Percentiles rank a stretch among this genome's conserved stretches.
phyloP scores from a whole-genome alignment of 1,139 yeast genomes.

The Ogataea hybrid region DNA sequence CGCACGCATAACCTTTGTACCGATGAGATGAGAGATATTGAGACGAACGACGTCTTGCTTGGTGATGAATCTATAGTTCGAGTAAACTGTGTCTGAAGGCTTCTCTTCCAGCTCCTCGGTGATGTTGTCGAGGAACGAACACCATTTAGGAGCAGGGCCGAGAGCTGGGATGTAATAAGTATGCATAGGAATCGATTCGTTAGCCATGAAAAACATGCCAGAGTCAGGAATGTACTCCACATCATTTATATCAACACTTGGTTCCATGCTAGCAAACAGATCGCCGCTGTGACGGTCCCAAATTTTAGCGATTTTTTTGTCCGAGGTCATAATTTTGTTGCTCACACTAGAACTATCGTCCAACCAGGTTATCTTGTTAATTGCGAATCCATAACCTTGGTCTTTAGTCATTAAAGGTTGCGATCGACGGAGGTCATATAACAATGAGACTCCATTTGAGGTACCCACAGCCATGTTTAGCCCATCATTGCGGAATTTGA shows the following conservation, averaged over 20 bases:
- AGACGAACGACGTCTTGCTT: slow-evolving; percentile 83
- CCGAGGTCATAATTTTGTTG: slow-evolving; percentile 72
- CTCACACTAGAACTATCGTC: slow-evolving; percentile 51
- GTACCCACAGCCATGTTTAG: slow-evolving; percentile 93
- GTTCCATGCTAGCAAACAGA: slow-evolving; percentile 94
- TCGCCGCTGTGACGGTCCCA: slow-evolving; percentile 83
- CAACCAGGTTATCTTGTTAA: slow-evolving; percentile 80
- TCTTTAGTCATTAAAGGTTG: slow-evolving; percentile 82
- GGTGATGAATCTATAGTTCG: slow-evolving; percentile 92
- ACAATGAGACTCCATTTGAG: slow-evolving; percentile 72
- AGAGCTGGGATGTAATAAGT: slow-evolving; percentile 91
- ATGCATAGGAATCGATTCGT: slow-evolving; percentile 98
- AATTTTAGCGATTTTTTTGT: slow-evolving; percentile 88
- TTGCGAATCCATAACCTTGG: slow-evolving; percentile 94
- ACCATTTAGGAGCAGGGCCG: slow-evolving; percentile 98
- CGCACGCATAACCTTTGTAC: slow-evolving; percentile 88
- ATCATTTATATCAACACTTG: slow-evolving; percentile 94
- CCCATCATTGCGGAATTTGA: slow-evolving; percentile 78
- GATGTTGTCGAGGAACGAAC: slow-evolving; percentile 92
- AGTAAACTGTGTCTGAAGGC: slow-evolving; percentile 86
- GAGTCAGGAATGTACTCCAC: slow-evolving; percentile 82
- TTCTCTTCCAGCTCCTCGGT: slow-evolving; percentile 97
- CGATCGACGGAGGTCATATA: slow-evolving; percentile 88
- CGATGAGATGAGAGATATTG: slow-evolving; percentile 80
- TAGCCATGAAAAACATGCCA: slow-evolving; percentile 97